These are phyloP conservation scores for Physcomitrellopsis africana DNA, from an alignment of 225 moss, liverwort and hornwort species.

Conservation along the genomic window DNA sequence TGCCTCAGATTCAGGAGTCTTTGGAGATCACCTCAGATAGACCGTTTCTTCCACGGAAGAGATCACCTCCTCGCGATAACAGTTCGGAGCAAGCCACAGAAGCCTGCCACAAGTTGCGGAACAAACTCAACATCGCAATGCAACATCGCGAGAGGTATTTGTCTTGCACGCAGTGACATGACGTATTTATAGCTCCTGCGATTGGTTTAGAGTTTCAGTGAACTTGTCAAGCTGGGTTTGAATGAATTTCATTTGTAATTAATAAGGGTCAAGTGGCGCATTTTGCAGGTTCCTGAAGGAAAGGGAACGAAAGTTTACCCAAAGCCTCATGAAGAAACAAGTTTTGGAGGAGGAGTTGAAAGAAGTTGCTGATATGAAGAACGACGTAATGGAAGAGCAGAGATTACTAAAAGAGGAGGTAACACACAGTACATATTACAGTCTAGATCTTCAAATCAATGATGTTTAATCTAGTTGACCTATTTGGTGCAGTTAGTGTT, in stretches of 20 bases:
- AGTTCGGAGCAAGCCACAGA: constrained; percentile 28
- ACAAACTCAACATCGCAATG: constrained; percentile 41
- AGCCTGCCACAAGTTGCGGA: constrained; percentile 44
- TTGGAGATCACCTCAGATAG: constrained; percentile 39
- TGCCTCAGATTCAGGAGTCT: constrained; percentile 8
- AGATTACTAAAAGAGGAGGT: constrained; percentile 42
- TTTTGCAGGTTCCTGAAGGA: constrained; percentile 38
- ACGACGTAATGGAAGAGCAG: constrained; percentile 36
- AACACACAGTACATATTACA: constrained; percentile 1
- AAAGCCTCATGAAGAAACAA: constrained; percentile 28
- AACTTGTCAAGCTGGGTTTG: not conserved
- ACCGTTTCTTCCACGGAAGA: constrained; percentile 43
- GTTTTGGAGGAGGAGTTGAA: constrained; percentile 29
- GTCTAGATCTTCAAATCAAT: not conserved
- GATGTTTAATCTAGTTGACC: not conserved
- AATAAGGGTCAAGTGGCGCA: not conserved
- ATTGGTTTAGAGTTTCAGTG: not conserved
- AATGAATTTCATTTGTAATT: not conserved
- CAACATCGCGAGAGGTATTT: constrained; percentile 42
- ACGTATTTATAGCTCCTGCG: not conserved
- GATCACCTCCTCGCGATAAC: constrained; percentile 8
- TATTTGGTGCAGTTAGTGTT: not conserved
- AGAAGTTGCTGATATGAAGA: constrained; percentile 34
- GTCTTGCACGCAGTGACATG: not conserved
- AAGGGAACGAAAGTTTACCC: constrained; percentile 34